Evolutionary conservation across 306 rosid species (phyloP), one percentile per base, ranked within the genome.

Genomic region (Vigna trinervia): DNA sequence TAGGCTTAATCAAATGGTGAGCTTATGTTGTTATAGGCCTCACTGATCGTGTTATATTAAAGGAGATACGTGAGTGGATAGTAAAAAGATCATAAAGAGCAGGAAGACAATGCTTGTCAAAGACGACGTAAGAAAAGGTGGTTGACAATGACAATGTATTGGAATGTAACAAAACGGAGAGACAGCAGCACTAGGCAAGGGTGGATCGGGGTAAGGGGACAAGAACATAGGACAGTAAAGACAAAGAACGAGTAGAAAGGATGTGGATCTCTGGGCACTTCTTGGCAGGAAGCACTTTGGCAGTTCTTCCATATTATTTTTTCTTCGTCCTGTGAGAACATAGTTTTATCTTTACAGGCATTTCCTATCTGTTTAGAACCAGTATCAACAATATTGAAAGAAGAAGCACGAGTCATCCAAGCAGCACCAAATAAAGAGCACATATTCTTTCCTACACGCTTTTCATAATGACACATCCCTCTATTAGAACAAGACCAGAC

Each of bases 361-460:
- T 70, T 9, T 50, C 30, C 30, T 11, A 36, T 34, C 32, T 32
- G 48, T 17, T 70, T n/a, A 19, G 52, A n/a, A 34, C 76, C 64
- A 12, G 32, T 12, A 52, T 19, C 34, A 51, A 32, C 19, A 13
- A 38, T 72, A 72, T 72, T 53, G 65, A 72, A 56, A 72, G 26
- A 72, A 54, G 7, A 36, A 3, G 38, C 77, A 54, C 26, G 38
- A 54, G 39, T 20, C 22, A 72, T 56, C 28, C 54, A 20, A 14
- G 54, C 52, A 56, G 69, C 52, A 30, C 1, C 22, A 34, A 48
- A 53, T 71, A 62, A 12, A 23, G 32, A 34, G 38, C 5, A 34
- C 38, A 45, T 26, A 26, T 15, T 48, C 34, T 20, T 81, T 48
- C 22, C 26, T 8, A 22, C 26, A 53, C 4, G 47, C 46, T 23